Evolutionary conservation across 2,329 filamentous ascomycete genomes (phyloP), one percentile per base, ranked within the genome.

Genomic region (Chrysoporthe deuterocubensis): DNA sequence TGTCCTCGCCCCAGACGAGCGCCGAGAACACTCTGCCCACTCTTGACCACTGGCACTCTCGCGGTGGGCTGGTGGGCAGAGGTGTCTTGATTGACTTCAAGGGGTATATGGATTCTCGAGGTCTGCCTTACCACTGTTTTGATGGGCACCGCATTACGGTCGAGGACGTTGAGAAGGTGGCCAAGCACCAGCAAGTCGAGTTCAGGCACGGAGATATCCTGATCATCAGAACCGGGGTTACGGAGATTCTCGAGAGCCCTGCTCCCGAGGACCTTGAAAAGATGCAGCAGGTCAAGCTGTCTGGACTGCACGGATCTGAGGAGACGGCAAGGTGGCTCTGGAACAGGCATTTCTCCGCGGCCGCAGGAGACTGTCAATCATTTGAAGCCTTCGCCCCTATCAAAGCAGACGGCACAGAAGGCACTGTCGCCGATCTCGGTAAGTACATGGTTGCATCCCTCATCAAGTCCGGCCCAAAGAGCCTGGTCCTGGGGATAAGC

Each of bases 331-430:
- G 86, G 64, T 93, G 90, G 89, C 70, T 92, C 68, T 90, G 91
- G 80, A 88, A 92, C 73, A 86, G 84, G 71, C 88, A 89, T 64
- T 92, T 93, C 71, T 82, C 89, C 0, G 87, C 86, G 0, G 89
- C 90, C 1, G 88, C 85, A 0, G 87, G 88, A 0, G 90, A 93
- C 74, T 80, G 83, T 14, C 86, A 85, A 26, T 81, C 85, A 0
- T 91, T 92, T 70, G 90, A 93, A 78, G 83, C 85, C 0, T 86
- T 87, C 77, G 88, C 89, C 1, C 85, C 86, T 0, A 64, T 84
- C 44, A 80, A 82, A 65, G 70, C 77, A 5, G 80, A 83, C 62
- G 81, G 81, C 1, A 76, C 76, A 0, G 48, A 65, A 0, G 78
- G 77, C 1, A 70, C 62, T 0, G 69, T 78, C 32, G 64, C 66